phyloP scores from a whole-genome alignment of 2,329 filamentous ascomycete genomes.

The Fusarium bulbicola region DNA sequence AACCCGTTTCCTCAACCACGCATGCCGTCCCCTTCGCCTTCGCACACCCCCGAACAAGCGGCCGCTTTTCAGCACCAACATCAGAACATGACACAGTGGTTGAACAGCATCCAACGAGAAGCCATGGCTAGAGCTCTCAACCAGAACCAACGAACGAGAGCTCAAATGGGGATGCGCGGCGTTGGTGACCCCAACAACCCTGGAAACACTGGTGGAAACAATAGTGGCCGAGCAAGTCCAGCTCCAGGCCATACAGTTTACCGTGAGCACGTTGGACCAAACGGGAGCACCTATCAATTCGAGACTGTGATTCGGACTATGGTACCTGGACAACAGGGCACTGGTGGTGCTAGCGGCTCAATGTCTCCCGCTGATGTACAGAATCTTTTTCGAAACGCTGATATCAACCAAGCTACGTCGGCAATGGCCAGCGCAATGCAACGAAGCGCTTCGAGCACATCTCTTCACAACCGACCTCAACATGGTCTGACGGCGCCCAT shows the following conservation, averaged over 20 bases:
- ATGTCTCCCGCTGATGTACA: constrained; percentile 57
- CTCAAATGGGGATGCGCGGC: constrained; percentile 53
- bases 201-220: constrained; percentile 37
- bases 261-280: constrained; percentile 46
- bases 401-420: constrained; percentile 56
- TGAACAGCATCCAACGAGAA: constrained; percentile 59
- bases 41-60: constrained; percentile 42
- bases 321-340: constrained; percentile 18
- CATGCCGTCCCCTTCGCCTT: constrained; percentile 46
- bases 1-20: constrained; percentile 43
- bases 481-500: constrained; percentile 56
- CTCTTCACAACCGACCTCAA: constrained; percentile 50
- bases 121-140: constrained; percentile 53
- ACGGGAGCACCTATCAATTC: constrained; percentile 49
- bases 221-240: constrained; percentile 46
- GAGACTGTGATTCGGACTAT: constrained; percentile 46
- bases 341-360: constrained; percentile 34
- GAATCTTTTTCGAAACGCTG: constrained; percentile 56
- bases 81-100: constrained; percentile 55
- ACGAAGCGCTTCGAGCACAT: constrained; percentile 59
- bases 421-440: constrained; percentile 62
- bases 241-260: constrained; percentile 45
- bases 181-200: constrained; percentile 46
- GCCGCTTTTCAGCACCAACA: constrained; percentile 51
- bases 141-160: constrained; percentile 55